A percentile compares a stretch with the other conserved stretches of the same genome.
Conservation (phyloP, 495 filamentous ascomycete species). For the Cercophora sp. region DNA sequence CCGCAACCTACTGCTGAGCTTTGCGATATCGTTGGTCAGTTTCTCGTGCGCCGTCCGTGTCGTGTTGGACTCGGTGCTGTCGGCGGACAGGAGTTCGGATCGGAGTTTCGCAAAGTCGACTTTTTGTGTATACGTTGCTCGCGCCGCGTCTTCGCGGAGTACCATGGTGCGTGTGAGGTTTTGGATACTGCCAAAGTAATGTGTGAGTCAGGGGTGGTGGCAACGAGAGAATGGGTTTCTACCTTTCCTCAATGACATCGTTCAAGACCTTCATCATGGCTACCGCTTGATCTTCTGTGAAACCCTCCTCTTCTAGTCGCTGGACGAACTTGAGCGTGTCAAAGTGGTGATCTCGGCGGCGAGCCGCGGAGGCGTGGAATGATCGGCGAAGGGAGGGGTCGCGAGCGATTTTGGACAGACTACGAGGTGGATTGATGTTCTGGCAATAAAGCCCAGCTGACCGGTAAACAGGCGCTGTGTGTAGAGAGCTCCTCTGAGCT, state of each 20-base stretch:
- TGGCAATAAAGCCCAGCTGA: not conserved
- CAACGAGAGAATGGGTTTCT: slow-evolving; percentile 3
- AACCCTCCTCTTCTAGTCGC: slow-evolving; percentile 82
- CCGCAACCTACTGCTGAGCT: slow-evolving; percentile 78
- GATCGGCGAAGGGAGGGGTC: slow-evolving; percentile 34
- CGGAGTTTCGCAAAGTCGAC: slow-evolving; percentile 99
- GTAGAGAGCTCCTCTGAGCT: slow-evolving; percentile 9
- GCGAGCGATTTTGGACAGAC: slow-evolving; percentile 12
- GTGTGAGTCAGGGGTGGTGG: too few relatives aligned
- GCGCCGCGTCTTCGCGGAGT: slow-evolving; percentile 83
- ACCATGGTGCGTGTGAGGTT: slow-evolving; percentile 99
- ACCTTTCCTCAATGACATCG: slow-evolving; percentile 95
- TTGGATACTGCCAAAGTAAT: slow-evolving; percentile 84
- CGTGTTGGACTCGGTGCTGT: slow-evolving; percentile 83
- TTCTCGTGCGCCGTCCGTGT: slow-evolving; percentile 89
- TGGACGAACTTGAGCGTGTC: slow-evolving; percentile 97
- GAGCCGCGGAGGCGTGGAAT: slow-evolving; percentile 68
- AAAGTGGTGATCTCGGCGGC: slow-evolving; percentile 83
- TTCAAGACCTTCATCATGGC: slow-evolving; percentile 97
- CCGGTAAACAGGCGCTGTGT: not conserved
- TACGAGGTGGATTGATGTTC: too few relatives aligned
- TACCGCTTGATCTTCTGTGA: slow-evolving; percentile 90
- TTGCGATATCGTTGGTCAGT: slow-evolving; percentile 88
- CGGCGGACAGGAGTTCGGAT: slow-evolving; percentile 84
- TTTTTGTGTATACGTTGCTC: slow-evolving; percentile 93